Base-by-base conservation (phyloP, 306 rosid species). In the Benincasa hispida region DNA sequence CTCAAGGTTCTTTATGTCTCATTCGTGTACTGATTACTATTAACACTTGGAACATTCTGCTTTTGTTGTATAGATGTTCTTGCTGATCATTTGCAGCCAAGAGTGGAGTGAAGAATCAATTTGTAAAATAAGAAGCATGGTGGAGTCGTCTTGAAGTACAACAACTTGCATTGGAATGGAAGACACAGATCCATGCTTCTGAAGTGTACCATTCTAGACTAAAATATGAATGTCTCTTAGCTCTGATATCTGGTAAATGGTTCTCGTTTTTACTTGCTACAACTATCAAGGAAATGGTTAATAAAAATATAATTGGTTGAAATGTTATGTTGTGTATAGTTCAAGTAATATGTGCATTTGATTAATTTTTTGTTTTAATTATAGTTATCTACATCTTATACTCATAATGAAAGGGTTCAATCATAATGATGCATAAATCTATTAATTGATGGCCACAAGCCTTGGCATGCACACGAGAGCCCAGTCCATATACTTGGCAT, bases 111-210 rank as follows among this genome's bases (percentile, higher is more conserved):
- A 42, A 28, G 61, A 28, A 28, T 25, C 2, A 15, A 70, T 45
- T 70, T 70, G 25, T 70, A 17, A 24, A 47, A 70, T 70, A 47
- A 70, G 76, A 27, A 70, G 60, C 76, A 50, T 18, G 76, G 75
- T 24, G 8, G 56, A 45, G 34, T 35, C 42, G 21, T 39, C 12
- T 42, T n/a, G 3, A 68, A 68, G 53, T 42, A 27, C 55, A 68
- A 42, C 55, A 21, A 42, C 74, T 32, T 41, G 41, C 25, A 15
- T 47, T 15, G 41, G 58, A 10, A 28, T 42, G 56, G 37, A 25
- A 7, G 76, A 72, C 9, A 19, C 76, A 27, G 58, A 15, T 72
- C 57, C 76, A 8, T 72, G 76, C 42, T 50, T 72, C 76, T 28
- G 60, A 72, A 72, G 59, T 28, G 60, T 28, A 28, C 10, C 60